Base-by-base conservation (phyloP, 768 basidiomycete species). In the Daedalea quercina region DNA sequence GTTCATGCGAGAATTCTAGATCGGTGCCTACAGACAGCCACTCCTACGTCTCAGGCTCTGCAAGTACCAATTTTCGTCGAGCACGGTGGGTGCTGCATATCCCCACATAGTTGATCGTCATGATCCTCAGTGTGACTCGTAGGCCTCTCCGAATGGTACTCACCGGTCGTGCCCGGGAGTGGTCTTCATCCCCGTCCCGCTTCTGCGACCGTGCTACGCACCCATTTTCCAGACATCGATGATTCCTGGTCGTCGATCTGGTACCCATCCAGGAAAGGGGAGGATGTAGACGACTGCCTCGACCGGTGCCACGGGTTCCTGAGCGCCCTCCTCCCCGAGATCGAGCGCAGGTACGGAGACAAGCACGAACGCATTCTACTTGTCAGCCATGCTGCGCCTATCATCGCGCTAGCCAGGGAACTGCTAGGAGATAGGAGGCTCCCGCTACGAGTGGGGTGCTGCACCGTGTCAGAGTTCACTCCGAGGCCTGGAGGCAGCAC, bases 61-160 rank as follows among this genome's bases (percentile, higher is more conserved):
- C 70, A 73, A 13, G 55, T 91, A 3, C 88, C 90, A 0, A 78
- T 93, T 48, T 85, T 78, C 56, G 78, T 87, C 13, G 91, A 94
- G 60, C 90, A 91, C 58, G 91, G 90, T 82, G 55, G 47, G 69
- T 59, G 28, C 28, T 49, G 41, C 41, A 7, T 4, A 24, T 19
- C 31, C 28, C 4, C 11, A 4, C 28, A 31, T 6, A 6, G 11
- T 31, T 4, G 11, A 31, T 31, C 19, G 31, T 12, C 13, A 41
- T 50, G n/a, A n/a, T n/a, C n/a, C n/a, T 20, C 35, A 19, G 41
- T n/a, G 25, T 28, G 26, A 35, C 17, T 37, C 20, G 8, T 55
- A 87, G 85, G 85, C 9, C 64, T 90, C 8, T 76, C 80, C 2
- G 88, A 90, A 67, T 92, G 90, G 90, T 89, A 83, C 66, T 85